Conservation (phyloP, 345 rosid species). For the Citrus australasica region DNA sequence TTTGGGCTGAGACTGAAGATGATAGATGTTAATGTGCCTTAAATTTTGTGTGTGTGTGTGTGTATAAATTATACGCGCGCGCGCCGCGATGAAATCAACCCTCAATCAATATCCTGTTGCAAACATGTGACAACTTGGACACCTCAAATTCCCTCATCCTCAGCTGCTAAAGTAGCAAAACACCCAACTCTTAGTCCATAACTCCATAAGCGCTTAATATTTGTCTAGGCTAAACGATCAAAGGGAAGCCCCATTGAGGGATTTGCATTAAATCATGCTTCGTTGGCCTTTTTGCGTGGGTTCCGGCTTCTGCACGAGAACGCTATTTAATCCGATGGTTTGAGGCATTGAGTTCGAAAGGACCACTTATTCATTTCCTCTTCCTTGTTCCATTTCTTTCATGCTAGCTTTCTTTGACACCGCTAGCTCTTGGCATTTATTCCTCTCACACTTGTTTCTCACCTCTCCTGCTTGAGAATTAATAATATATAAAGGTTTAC, state of each 20-base stretch:
- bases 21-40: too few relatives aligned
- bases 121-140: slow-evolving; percentile 14
- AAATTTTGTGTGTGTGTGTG: too few relatives aligned
- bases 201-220: background rate
- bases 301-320: slow-evolving; percentile 5
- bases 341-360: slow-evolving; percentile 3
- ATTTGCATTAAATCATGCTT: slow-evolving; percentile 17
- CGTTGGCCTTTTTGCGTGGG: slow-evolving; percentile 20
- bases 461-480: background rate
- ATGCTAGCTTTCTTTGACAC: slow-evolving; percentile 9
- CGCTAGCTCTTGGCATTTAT: slow-evolving; percentile 7
- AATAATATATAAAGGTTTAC: too few relatives aligned
- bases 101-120: background rate
- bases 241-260: slow-evolving; percentile 1
- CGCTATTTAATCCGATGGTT: background rate
- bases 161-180: background rate
- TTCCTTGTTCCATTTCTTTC: slow-evolving; percentile 33
- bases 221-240: background rate
- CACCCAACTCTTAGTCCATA: too few relatives aligned
- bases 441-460: background rate
- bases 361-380: slow-evolving; percentile 24
- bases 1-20: too few relatives aligned
- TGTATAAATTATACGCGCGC: too few relatives aligned
- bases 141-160: background rate
- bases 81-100: background rate